Evolutionary conservation across 2,329 filamentous ascomycete species (phyloP), one percentile per base, ranked within the genome.

Genomic region (Aspergillus tubingensis): DNA sequence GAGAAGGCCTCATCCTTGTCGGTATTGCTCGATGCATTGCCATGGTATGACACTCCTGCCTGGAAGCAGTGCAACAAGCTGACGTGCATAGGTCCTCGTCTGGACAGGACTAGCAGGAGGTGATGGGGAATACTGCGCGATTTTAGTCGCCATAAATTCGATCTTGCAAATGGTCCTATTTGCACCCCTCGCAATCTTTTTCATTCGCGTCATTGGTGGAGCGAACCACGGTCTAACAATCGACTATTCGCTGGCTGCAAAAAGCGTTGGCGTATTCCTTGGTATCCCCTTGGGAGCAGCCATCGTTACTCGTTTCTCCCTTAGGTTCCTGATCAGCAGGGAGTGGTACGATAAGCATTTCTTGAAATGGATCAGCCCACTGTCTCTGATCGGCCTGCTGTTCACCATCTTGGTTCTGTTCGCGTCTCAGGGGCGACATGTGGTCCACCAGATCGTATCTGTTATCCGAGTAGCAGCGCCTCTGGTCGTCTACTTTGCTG

Each of bases 351-450:
- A 91, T 39, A 72, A 79, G 2, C 80, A 84, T 3, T 95, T 96
- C 72, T 73, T 96, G n/a, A 85, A 83, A 36, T 87, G 84, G 71
- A 80, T 86, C 2, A 84, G 86, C 0, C 92, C 92, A 0, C 89
- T 86, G 82, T 94, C 91, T 0, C 82, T 96, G 2, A 85, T 96
- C 65, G 92, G 92, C 0, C 82, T 97, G 5, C 79, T 96, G 0
- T 96, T 93, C 79, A 96, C 92, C 1, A 95, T 96, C 67, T 76
- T 95, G 6, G 87, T 96, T 1, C 82, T 96, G 2, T 96, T 96
- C 72, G 92, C 90, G 0, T 91, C 88, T 1, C 92, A 96, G 71
- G 91, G 92, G 2, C 78, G 79, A 21, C 86, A 88, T 53, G 91
- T 95, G 1, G 88, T 94, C 1, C 85, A 91, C 66, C 91, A 96